phyloP scores from a whole-genome alignment of 2,329 filamentous ascomycete genomes.

The Zymoseptoria ardabiliae region DNA sequence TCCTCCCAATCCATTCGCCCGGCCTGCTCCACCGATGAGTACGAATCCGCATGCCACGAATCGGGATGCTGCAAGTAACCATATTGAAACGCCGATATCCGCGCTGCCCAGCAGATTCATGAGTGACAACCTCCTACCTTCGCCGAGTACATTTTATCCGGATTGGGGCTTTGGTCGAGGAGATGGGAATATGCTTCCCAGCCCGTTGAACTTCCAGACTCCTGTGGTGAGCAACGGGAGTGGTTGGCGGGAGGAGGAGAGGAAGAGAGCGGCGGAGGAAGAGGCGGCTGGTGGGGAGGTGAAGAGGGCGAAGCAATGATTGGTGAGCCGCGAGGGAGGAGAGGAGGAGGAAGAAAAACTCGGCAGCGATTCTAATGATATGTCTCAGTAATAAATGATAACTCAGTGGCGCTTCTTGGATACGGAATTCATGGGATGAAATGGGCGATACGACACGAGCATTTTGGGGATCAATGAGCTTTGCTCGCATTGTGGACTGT shows the following conservation, averaged over 20 bases:
- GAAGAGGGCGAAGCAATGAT: conserved; percentile 16
- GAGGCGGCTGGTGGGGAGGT: conserved; percentile 15
- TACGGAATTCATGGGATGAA: not conserved
- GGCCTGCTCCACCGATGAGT: conserved; percentile 68
- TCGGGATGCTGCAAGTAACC: conserved; percentile 32
- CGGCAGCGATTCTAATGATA: not conserved
- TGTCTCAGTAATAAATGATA: not conserved
- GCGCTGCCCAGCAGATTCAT: conserved; percentile 88
- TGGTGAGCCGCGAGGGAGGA: too few species aligned
- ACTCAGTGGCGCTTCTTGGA: not conserved
- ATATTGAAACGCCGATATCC: conserved; percentile 79
- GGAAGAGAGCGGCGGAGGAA: conserved; percentile 22
- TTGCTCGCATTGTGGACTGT: not conserved
- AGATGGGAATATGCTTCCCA: conserved; percentile 71
- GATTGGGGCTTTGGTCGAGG: conserved; percentile 71
- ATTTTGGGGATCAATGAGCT: not conserved
- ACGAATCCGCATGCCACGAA: conserved; percentile 34
- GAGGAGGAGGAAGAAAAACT: not conserved
- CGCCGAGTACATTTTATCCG: conserved; percentile 84
- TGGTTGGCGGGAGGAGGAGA: conserved; percentile 36
- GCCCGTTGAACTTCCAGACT: conserved; percentile 86
- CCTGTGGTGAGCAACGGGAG: conserved; percentile 47
- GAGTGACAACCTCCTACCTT: conserved; percentile 77
- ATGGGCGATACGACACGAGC: not conserved
- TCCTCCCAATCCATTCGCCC: conserved; percentile 90